These are phyloP conservation scores for Aspergillus taichungensis DNA, from an alignment of 495 filamentous ascomycete genomes.

Conservation along the genomic window DNA sequence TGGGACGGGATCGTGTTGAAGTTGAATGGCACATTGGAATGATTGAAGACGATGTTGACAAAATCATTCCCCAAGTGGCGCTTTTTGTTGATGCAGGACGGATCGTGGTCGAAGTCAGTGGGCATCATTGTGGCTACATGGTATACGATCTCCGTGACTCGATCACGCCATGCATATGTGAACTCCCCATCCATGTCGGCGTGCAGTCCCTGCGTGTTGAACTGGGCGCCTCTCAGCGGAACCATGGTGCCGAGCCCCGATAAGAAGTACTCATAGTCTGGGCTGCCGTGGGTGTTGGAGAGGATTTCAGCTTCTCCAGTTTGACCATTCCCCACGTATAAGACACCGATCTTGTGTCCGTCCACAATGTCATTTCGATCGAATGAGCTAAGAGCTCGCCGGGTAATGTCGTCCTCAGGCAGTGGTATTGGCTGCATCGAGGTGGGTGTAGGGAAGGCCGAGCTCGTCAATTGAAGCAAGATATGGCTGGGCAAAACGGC, in stretches of 20 bases:
- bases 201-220: slow-evolving; percentile 94
- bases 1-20: slow-evolving; percentile 89
- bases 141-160: slow-evolving; percentile 90
- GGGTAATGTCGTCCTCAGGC: slow-evolving; percentile 72
- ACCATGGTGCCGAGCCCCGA: slow-evolving; percentile 72
- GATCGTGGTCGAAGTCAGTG: slow-evolving; percentile 66
- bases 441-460: slow-evolving; percentile 60
- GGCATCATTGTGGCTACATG: slow-evolving; percentile 98
- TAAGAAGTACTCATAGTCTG: slow-evolving; percentile 79
- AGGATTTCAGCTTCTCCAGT: slow-evolving; percentile 74
- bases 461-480: slow-evolving; percentile 59
- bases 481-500: slow-evolving; percentile 71
- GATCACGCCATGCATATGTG: slow-evolving; percentile 86
- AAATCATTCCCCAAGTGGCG: slow-evolving; percentile 95
- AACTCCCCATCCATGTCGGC: slow-evolving; percentile 72
- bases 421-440: slow-evolving; percentile 65
- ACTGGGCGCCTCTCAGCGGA: slow-evolving; percentile 66
- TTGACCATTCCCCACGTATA: slow-evolving; percentile 83
- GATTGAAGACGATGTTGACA: slow-evolving; percentile 97
- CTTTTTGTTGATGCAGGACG: slow-evolving; percentile 76
- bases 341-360: slow-evolving; percentile 88
- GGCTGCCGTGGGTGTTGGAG: slow-evolving; percentile 69
- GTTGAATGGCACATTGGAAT: slow-evolving; percentile 75
- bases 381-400: slow-evolving; percentile 67
- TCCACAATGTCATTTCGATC: slow-evolving; percentile 88